phyloP scores from a whole-genome alignment of 495 filamentous ascomycete genomes.

The Aspergillus leporis region DNA sequence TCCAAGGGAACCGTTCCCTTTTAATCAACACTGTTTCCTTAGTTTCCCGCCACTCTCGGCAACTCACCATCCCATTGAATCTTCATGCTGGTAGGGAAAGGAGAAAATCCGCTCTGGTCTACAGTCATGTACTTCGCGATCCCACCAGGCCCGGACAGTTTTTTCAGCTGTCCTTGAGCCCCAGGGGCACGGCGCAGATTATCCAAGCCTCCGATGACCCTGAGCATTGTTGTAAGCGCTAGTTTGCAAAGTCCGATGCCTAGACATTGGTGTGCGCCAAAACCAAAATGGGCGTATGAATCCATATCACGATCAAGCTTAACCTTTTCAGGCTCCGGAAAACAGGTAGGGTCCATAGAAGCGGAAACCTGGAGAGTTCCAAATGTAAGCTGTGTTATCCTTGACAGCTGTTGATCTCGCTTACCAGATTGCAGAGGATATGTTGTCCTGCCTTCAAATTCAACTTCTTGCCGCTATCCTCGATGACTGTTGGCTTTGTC shows the following conservation, averaged over 20 bases:
- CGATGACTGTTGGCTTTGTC: conserved; percentile 38
- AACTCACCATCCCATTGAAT: conserved; percentile 49
- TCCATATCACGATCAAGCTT: conserved; percentile 63
- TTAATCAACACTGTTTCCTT: not conserved
- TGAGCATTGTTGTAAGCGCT: conserved; percentile 63
- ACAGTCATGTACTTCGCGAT: conserved; percentile 68
- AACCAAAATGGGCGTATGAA: conserved; percentile 64
- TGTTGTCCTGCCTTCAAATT: conserved; percentile 46
- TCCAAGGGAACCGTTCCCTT: not conserved
- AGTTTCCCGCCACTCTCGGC: conserved; percentile 19
- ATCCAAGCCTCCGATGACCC: conserved; percentile 51
- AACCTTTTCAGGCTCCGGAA: conserved; percentile 66
- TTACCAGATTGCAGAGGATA: conserved; percentile 52
- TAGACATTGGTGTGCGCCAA: conserved; percentile 59
- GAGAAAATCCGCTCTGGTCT: conserved; percentile 66
- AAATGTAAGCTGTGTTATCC: conserved; percentile 6
- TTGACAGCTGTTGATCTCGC: conserved; percentile 2
- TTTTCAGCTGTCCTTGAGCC: conserved; percentile 68
- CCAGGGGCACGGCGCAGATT: conserved; percentile 64
- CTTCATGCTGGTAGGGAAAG: conserved; percentile 68
- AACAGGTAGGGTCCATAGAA: conserved; percentile 56
- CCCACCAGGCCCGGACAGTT: conserved; percentile 53
- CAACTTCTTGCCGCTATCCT: conserved; percentile 43
- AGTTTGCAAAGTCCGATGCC: conserved; percentile 57
- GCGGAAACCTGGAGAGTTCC: conserved; percentile 39